phyloP scores from a whole-genome alignment of 108 stramenopile species.

The Cylindrotheca closterium region DNA sequence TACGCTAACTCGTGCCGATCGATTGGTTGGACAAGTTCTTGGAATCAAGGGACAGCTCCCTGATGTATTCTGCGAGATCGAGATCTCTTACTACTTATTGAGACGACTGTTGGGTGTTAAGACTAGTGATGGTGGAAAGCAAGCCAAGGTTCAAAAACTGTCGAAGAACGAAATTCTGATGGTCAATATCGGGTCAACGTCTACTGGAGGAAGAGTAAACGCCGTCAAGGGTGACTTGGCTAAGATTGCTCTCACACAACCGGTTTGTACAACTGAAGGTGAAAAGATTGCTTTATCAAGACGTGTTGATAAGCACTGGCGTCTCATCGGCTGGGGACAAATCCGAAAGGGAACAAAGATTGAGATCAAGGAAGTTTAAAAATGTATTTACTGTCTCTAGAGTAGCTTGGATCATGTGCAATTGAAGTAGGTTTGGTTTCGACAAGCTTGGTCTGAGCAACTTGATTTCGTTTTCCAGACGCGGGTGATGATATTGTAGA shows the following conservation, averaged over 20 bases:
- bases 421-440: no score
- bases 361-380: conserved; percentile 67
- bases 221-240: conserved; percentile 96
- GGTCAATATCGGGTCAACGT: conserved; percentile 99
- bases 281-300: conserved; percentile 99
- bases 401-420: no score
- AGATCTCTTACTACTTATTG: conserved; percentile 97
- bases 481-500: no score
- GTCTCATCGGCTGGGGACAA: conserved; percentile 95
- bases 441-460: no score
- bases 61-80: conserved; percentile 97
- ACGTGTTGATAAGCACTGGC: conserved; percentile 99
- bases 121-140: conserved; percentile 97
- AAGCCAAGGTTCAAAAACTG: conserved; percentile 98
- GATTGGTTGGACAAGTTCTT: conserved; percentile 97
- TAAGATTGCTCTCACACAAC: conserved; percentile 97
- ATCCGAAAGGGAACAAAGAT: conserved; percentile 88
- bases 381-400: background rate
- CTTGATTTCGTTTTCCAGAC: no score
- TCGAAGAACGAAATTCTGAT: conserved; percentile 97
- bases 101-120: conserved; percentile 97
- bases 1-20: conserved; percentile 97
- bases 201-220: conserved; percentile 95
- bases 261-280: conserved; percentile 98
- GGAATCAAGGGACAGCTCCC: conserved; percentile 96